Evolutionary conservation across 208 protist species (phyloP), one percentile per base, ranked within the genome.

Genomic region (Hexamita inflata): DNA sequence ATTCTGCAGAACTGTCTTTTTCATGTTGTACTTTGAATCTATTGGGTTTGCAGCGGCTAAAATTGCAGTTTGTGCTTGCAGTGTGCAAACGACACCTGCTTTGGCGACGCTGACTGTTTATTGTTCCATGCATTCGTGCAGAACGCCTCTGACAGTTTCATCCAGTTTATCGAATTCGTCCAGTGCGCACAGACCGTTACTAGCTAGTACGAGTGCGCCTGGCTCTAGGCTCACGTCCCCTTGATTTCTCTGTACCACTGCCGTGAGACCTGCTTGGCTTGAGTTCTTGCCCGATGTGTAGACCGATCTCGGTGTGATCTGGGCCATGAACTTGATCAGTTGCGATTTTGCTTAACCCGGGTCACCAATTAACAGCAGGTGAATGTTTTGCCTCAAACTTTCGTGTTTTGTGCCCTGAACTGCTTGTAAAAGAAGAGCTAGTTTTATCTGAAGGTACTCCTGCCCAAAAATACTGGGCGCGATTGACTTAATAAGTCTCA

Each of bases 131-230:
- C 80, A 80, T 61, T 82, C 77, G 40, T 82, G 59, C 13, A 82
- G 28, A 15, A 34, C 29, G 30, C 67, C 39, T 41, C 73, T 74
- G 73, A 92, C 91, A 80, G 93, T 86, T 75, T 98, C 95, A 58
- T 88, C 94, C 96, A 98, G 99, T 84, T 99, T 99, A 85, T 99
- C 97, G 81, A 99, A 99, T 87, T 99, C 96, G 83, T 99, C 96
- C 78, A 99, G 99, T 60, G 97, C 57, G 35, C 75, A 78, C 24
- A 78, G 7, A 38, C 75, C 75, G 0, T 30, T 28, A 61, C 73
- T 53, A 32, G 67, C 41, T 34, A 82, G 60, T 0, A 82, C 64
- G 1, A 82, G 34, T 30, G 78, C 78, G 24, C 78, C 78, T 77
- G 99, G 95, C 29, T 99, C 83, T 19, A 98, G 91, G 1, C 95